These are phyloP conservation scores for Nicotiana paniculata DNA, from an alignment of 257 asterid species.

Conservation along the genomic window DNA sequence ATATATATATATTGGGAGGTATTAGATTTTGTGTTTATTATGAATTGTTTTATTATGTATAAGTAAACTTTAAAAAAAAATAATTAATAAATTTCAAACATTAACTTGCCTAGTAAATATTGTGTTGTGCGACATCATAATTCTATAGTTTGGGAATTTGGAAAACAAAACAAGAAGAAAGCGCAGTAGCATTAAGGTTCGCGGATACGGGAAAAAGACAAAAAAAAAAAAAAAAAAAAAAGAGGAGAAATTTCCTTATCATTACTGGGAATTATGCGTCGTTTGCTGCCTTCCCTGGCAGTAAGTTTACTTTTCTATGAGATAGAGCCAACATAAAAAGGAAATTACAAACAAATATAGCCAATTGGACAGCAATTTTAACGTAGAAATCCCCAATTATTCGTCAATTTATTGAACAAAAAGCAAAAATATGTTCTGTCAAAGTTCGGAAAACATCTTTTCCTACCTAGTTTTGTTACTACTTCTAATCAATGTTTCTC, in stretches of 20 bases:
- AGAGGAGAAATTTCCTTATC: background rate
- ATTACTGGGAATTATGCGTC: background rate
- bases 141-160: too few relatives aligned
- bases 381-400: background rate
- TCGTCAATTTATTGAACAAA: background rate
- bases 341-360: background rate
- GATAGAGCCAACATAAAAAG: background rate
- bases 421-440: background rate
- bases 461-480: background rate
- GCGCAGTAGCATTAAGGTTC: background rate
- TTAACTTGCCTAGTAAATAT: too few relatives aligned
- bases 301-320: background rate
- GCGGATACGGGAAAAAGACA: background rate
- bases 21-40: too few relatives aligned
- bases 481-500: background rate
- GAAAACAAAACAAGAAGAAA: background rate
- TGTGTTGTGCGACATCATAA: too few relatives aligned
- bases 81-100: too few relatives aligned
- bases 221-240: background rate
- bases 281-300: background rate
- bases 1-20: too few relatives aligned
- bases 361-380: background rate
- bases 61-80: too few relatives aligned
- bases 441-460: background rate
- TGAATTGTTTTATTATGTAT: too few relatives aligned